Evolutionary conservation across 2,329 filamentous ascomycete species (phyloP).

Genomic region (Nothomitra cinnamomea): DNA sequence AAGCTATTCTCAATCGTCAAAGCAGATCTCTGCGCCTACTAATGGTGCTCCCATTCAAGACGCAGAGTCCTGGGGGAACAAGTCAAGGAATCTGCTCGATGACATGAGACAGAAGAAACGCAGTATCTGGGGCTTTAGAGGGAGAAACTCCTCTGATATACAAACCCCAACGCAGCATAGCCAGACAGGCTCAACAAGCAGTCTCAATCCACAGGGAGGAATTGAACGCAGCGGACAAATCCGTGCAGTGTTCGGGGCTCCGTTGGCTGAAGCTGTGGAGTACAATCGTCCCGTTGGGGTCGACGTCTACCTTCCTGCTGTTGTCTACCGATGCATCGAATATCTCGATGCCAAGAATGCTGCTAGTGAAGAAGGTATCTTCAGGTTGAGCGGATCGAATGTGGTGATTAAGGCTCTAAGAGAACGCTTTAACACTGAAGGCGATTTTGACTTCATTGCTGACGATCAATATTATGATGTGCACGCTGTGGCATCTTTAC

Average conservation of each 20-base stretch:
- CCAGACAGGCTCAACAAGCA: neutral
- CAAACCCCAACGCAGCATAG: constrained; percentile 12
- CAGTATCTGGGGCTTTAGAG: constrained; percentile 46
- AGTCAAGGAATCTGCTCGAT: constrained; percentile 45
- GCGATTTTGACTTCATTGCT: constrained; percentile 71
- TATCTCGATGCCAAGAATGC: constrained; percentile 76
- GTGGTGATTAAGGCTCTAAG: constrained; percentile 79
- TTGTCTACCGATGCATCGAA: constrained; percentile 89
- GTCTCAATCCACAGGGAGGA: neutral
- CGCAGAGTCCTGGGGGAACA: constrained; percentile 72
- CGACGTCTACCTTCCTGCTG: constrained; percentile 65
- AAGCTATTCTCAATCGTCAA: constrained; percentile 18
- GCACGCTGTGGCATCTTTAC: constrained; percentile 80
- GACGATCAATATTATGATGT: constrained; percentile 86
- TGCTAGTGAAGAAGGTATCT: constrained; percentile 79
- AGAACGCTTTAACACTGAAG: constrained; percentile 85
- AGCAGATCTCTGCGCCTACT: constrained; percentile 65
- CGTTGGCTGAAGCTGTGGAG: constrained; percentile 71
- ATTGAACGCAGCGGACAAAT: constrained; percentile 33
- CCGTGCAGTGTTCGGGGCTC: constrained; percentile 67
- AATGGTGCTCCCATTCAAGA: constrained; percentile 76
- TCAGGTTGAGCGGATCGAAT: constrained; percentile 92
- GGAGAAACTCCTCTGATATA: constrained; percentile 53
- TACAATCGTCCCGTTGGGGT: constrained; percentile 58
- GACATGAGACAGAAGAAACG: constrained; percentile 70